These are phyloP conservation scores for Eucalyptus regnans DNA, from an alignment of 345 rosid species.

Conservation along the genomic window DNA sequence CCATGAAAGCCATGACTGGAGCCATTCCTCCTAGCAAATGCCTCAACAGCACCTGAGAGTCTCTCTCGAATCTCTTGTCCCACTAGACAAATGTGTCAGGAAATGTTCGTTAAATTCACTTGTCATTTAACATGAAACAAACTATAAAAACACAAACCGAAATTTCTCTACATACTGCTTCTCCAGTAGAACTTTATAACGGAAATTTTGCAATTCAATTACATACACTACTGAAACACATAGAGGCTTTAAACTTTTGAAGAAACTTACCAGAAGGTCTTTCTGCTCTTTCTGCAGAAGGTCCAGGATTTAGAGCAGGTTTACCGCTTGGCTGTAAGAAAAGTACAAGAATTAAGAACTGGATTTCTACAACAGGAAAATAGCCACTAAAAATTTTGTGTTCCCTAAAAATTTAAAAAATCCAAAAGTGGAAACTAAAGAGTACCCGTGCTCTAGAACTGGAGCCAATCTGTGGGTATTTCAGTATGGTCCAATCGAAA, in stretches of 20 bases:
- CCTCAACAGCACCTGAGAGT: conserved; percentile 78
- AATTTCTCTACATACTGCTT: not conserved
- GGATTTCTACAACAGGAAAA: not conserved
- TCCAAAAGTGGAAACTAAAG: not conserved
- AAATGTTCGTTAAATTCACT: not conserved
- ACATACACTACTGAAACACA: not conserved
- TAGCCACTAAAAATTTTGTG: not conserved
- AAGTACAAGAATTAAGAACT: not conserved
- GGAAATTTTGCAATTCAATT: not conserved
- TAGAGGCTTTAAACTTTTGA: not conserved
- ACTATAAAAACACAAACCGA: not conserved
- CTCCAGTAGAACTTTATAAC: not conserved
- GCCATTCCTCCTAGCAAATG: conserved; percentile 56
- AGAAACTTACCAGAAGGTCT: conserved; percentile 54
- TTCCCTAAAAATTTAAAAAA: not conserved
- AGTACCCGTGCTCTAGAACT: conserved; percentile 75
- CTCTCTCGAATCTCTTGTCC: conserved; percentile 79
- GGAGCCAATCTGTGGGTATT: conserved; percentile 74
- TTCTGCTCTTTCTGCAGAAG: conserved; percentile 64
- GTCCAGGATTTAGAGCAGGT: conserved; percentile 47
- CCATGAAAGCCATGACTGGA: conserved; percentile 41
- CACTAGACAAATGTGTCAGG: conserved; percentile 11
- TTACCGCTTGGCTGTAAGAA: conserved; percentile 35
- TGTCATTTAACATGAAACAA: not conserved
- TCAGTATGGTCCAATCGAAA: conserved; percentile 90